Conservation (phyloP, 1,284 basidiomycete genomes). For the Jaminaea rosea region DNA sequence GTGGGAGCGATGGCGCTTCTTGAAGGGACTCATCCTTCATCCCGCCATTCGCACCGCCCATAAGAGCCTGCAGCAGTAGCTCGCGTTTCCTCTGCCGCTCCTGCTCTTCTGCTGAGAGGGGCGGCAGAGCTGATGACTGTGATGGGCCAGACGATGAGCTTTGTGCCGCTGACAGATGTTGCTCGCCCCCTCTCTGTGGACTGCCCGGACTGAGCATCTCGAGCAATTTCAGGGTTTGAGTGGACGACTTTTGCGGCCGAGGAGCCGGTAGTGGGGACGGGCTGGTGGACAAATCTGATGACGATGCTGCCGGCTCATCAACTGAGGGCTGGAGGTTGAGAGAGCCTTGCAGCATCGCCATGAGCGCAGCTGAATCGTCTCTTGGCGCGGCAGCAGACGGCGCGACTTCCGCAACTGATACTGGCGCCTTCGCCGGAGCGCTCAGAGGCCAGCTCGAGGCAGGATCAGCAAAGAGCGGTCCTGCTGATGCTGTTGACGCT, state of each 20-base stretch:
- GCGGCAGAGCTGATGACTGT: neutral
- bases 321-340: neutral
- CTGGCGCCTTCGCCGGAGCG: no score
- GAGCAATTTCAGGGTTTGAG: constrained; percentile 25
- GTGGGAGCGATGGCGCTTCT: neutral
- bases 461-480: neutral
- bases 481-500: constrained; percentile 17
- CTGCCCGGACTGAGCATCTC: constrained; percentile 22
- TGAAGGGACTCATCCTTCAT: neutral
- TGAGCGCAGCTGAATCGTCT: constrained; percentile 9
- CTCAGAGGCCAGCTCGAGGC: neutral
- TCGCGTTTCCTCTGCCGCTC: constrained; percentile 5
- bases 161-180: neutral
- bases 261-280: constrained; percentile 33
- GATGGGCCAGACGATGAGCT: neutral
- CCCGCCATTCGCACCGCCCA: neutral
- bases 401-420: neutral
- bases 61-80: neutral
- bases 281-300: neutral
- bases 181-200: neutral
- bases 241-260: constrained; percentile 20
- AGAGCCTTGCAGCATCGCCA: constrained; percentile 8
- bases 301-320: neutral
- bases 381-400: neutral
- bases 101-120: neutral